phyloP scores from a whole-genome alignment of 495 filamentous ascomycete genomes.

The Tuber magnatum region DNA sequence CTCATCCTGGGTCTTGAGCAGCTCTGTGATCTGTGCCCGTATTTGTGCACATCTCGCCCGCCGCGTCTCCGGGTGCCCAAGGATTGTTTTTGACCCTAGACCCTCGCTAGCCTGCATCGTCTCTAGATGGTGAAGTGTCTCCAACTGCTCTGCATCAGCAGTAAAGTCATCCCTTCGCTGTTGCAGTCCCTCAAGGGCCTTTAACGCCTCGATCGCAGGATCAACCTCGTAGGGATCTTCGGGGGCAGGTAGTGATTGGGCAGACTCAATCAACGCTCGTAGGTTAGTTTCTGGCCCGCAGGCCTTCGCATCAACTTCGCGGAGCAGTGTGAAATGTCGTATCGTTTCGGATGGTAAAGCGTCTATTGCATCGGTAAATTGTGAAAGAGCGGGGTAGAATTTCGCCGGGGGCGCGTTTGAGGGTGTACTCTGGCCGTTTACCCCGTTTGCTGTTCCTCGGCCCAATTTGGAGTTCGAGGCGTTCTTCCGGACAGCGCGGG shows the following conservation, averaged over 20 bases:
- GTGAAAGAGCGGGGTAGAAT: conserved; percentile 85
- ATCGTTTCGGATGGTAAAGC: conserved; percentile 92
- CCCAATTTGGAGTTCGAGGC: conserved; percentile 44
- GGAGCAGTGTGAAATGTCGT: conserved; percentile 85
- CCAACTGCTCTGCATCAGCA: conserved; percentile 6
- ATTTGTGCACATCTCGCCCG: conserved; percentile 44
- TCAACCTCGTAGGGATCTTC: conserved; percentile 36
- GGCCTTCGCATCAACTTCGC: conserved; percentile 95
- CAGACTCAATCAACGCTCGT: conserved; percentile 59
- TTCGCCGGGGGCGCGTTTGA: conserved; percentile 39
- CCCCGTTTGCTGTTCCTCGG: conserved; percentile 39
- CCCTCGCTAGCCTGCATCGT: conserved; percentile 27
- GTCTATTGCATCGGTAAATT: conserved; percentile 87
- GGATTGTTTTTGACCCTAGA: conserved; percentile 25
- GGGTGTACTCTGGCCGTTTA: conserved; percentile 47
- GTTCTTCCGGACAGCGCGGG: conserved; percentile 50
- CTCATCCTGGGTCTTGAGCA: conserved; percentile 82
- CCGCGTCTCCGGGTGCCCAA: conserved; percentile 37
- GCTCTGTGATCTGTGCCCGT: conserved; percentile 58
- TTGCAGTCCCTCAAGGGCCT: conserved; percentile 37
- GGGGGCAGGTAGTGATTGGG: conserved; percentile 55
- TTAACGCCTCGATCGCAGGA: conserved; percentile 36
- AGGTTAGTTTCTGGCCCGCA: conserved; percentile 66
- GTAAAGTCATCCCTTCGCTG: conserved; percentile 34
- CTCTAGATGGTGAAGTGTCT: conserved; percentile 34